These are phyloP conservation scores for Hypsizygus marmoreus DNA, from an alignment of 768 basidiomycete species.

Conservation along the genomic window DNA sequence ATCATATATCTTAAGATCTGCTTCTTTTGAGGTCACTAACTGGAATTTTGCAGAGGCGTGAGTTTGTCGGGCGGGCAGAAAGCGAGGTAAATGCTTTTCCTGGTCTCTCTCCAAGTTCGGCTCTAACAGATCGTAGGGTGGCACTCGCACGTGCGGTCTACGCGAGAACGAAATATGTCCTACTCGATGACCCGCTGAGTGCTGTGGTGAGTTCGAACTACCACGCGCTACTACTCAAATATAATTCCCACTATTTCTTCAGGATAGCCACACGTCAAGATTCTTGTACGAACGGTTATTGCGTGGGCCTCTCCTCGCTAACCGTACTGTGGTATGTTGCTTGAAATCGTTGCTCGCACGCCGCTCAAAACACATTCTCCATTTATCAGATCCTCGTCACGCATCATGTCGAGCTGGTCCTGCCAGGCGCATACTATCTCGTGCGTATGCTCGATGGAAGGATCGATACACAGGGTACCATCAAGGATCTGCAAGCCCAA, in stretches of 20 bases:
- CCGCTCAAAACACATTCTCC: too few species aligned
- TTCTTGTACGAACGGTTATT: constrained; percentile 65
- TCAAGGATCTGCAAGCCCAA: constrained; percentile 59
- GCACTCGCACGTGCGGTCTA: constrained; percentile 85
- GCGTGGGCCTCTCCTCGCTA: constrained; percentile 61
- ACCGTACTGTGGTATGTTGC: constrained; percentile 62
- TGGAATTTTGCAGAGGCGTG: constrained; percentile 61
- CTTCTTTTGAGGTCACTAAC: not conserved
- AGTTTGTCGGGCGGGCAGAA: constrained; percentile 84
- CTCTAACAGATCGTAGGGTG: constrained; percentile 45
- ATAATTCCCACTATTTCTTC: not conserved
- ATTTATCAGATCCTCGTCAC: constrained; percentile 61
- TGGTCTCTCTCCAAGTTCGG: not conserved
- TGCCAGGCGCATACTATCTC: constrained; percentile 68
- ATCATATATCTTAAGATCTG: constrained; percentile 16
- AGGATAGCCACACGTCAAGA: constrained; percentile 73
- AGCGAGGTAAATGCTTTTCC: constrained; percentile 49
- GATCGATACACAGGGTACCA: constrained; percentile 68
- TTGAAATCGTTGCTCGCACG: too few species aligned
- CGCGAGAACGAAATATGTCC: constrained; percentile 63
- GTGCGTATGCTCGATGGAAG: constrained; percentile 78
- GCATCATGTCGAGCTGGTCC: constrained; percentile 81
- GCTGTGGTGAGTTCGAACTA: constrained; percentile 60
- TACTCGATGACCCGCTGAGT: constrained; percentile 83
- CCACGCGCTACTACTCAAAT: not conserved